Base-by-base conservation (phyloP, 2,329 filamentous ascomycete species). In the Xylariaceae sp. region DNA sequence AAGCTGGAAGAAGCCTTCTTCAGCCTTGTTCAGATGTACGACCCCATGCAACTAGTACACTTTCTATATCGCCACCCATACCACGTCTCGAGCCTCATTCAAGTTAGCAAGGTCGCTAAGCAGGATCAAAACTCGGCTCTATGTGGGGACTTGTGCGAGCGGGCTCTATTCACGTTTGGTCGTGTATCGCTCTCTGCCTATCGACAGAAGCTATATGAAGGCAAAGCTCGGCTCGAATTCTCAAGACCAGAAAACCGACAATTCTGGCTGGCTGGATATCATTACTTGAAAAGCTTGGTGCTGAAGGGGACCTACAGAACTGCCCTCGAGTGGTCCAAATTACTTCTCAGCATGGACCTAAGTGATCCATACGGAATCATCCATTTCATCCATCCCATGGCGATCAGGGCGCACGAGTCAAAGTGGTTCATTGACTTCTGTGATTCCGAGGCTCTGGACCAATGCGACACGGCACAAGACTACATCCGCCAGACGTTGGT, bases 261-360 rank as follows among this genome's bases (percentile, higher is more conserved):
- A 57, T 79, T 98, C 43, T 94, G 85, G 80, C 75, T 96, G 22
- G 84, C 87, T 2, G 84, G 80, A 7, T 94, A 88, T 67, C 79
- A 89, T 46, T 95, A 95, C 50, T 81, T 96, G 49, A 77, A 75
- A 47, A 92, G 86, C 45, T 67, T 98, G 15, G 72, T 87, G 12
- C 80, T 87, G 61, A 90, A 93, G 48, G 88, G 89, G n/a, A 95
- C 90, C 1, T 94, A 87, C 68, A 75, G 88, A 29, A 96, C 92
- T 1, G 87, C 88, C 0, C 77, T 94, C 30, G 92, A 96, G 58
- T 98, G 92, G 89, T 75, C 85, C 5, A 94, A 92, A 60, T 63
- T 96, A 5, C 66, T 95, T 8, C 69, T 93, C 19, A 75, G 80
- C 37, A 61, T 96, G 38, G 77, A 88, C 45, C 77, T 78, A 30